phyloP scores from a whole-genome alignment of 2,329 filamentous ascomycete species.

The Trichoderma aggressivum region DNA sequence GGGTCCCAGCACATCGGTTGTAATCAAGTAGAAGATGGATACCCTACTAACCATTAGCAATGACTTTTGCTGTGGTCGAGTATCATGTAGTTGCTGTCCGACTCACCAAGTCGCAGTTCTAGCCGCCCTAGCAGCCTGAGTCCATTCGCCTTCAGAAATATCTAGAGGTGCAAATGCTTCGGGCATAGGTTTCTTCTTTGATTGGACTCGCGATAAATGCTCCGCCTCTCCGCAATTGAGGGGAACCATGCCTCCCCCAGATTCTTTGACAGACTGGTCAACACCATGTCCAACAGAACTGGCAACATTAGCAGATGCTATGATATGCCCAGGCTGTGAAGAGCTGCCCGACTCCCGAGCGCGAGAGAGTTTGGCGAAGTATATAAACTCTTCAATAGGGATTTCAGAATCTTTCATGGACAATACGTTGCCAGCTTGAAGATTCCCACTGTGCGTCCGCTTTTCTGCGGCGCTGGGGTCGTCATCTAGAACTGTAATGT shows the following conservation, averaged over 20 bases:
- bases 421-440: background rate
- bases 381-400: background rate
- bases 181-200: background rate
- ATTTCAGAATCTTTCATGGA: background rate
- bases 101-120: background rate
- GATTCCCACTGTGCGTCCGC: background rate
- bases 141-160: background rate
- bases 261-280: background rate
- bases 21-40: background rate
- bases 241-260: background rate
- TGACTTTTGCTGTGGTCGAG: background rate
- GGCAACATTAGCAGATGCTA: background rate
- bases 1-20: background rate
- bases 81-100: background rate
- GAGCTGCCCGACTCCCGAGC: background rate
- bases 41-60: background rate
- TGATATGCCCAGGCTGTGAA: background rate
- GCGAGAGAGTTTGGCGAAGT: background rate
- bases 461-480: background rate
- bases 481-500: background rate
- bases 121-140: background rate
- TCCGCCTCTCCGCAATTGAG: background rate
- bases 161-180: background rate
- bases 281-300: background rate
- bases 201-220: background rate